Conservation (phyloP, 2,329 filamentous ascomycete genomes). For the Erysiphe pulchra region DNA sequence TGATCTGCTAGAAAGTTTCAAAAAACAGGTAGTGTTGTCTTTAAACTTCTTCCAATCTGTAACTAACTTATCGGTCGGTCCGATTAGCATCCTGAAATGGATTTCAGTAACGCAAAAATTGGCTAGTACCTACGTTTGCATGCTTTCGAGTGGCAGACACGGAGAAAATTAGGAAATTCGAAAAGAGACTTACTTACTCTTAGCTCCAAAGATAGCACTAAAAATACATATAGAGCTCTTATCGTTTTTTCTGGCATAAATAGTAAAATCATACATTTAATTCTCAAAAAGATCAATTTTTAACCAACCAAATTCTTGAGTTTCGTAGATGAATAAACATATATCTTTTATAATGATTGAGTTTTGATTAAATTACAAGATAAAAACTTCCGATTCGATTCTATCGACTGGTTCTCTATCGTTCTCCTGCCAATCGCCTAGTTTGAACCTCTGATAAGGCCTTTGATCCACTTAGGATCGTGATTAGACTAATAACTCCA, state of each 20-base stretch:
- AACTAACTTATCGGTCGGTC: background rate
- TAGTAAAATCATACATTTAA: too few species aligned
- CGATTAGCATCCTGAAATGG: slow-evolving; percentile 40
- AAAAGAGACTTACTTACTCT: too few species aligned
- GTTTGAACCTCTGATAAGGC: slow-evolving; percentile 84
- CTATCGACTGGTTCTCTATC: slow-evolving; percentile 3
- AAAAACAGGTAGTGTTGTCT: slow-evolving; percentile 18
- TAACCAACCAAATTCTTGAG: too few species aligned
- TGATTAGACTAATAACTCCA: slow-evolving; percentile 37
- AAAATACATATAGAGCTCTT: too few species aligned
- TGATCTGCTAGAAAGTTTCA: slow-evolving; percentile 82
- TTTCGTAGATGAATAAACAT: too few species aligned
- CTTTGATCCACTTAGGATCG: slow-evolving; percentile 69
- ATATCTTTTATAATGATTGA: too few species aligned
- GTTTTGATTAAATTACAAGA: too few species aligned
- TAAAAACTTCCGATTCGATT: background rate
- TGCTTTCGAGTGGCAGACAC: background rate
- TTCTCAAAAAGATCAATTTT: too few species aligned
- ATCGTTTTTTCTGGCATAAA: too few species aligned
- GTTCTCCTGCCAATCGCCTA: slow-evolving; percentile 41
- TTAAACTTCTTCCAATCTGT: background rate
- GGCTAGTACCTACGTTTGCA: slow-evolving; percentile 16
- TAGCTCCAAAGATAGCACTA: too few species aligned
- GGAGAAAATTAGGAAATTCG: background rate
- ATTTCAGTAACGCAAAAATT: slow-evolving; percentile 46